These are phyloP conservation scores for Trametes cinnabarina DNA, from an alignment of 768 basidiomycete species.

Conservation along the genomic window DNA sequence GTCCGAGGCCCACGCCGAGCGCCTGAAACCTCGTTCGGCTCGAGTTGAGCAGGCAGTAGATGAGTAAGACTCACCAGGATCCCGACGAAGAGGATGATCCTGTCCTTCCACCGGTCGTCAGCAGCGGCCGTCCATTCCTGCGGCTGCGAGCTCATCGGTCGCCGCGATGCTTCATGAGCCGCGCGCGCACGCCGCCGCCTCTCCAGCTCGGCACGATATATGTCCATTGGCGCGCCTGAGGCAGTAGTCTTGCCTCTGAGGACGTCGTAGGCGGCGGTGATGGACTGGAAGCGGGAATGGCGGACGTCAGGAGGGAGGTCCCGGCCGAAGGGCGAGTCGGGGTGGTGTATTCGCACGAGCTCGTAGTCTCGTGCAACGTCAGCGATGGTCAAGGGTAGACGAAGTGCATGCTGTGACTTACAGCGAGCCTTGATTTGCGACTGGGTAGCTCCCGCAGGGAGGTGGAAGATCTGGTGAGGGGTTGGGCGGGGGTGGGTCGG, in stretches of 20 bases:
- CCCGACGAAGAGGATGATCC: constrained; percentile 46
- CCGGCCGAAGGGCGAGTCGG: constrained; percentile 54
- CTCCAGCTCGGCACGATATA: constrained; percentile 51
- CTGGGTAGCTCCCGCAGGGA: constrained; percentile 52
- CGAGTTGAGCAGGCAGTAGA: too few relatives aligned
- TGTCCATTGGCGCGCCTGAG: constrained; percentile 35
- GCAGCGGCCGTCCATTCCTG: constrained; percentile 33
- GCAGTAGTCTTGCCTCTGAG: constrained; percentile 40
- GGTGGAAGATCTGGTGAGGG: constrained; percentile 73
- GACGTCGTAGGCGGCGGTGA: constrained; percentile 62
- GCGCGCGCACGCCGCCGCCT: constrained; percentile 39
- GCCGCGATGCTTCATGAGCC: constrained; percentile 32
- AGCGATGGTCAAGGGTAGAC: not conserved
- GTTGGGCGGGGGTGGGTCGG: constrained; percentile 54
- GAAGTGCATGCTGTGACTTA: constrained; percentile 33
- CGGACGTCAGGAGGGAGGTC: constrained; percentile 42
- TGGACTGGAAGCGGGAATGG: constrained; percentile 61
- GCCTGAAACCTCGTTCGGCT: too few relatives aligned
- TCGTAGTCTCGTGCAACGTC: constrained; percentile 57
- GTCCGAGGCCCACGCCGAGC: constrained; percentile 45
- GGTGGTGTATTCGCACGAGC: constrained; percentile 69
- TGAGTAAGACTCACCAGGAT: constrained; percentile 45
- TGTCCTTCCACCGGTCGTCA: constrained; percentile 52
- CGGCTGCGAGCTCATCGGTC: constrained; percentile 15
- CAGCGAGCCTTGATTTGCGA: constrained; percentile 66